Evolutionary conservation across 805 yeast species (phyloP).

Genomic region (Candida boidinii): DNA sequence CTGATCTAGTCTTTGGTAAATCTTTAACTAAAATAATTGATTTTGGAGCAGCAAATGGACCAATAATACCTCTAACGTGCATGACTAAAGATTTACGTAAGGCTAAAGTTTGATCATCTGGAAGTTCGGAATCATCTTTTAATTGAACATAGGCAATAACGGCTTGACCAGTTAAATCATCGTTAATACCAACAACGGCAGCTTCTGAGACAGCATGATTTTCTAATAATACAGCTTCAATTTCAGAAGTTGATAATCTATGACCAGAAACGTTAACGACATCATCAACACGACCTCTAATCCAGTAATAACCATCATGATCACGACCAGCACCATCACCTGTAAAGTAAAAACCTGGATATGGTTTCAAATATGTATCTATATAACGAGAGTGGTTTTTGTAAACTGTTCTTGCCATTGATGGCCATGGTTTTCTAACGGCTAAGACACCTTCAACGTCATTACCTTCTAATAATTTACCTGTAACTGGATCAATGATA

Average conservation of each 20-base stretch:
- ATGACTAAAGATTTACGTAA: conserved; percentile 68
- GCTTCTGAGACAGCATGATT: conserved; percentile 79
- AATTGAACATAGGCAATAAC: conserved; percentile 90
- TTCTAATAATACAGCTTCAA: conserved; percentile 83
- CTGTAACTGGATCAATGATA: conserved; percentile 89
- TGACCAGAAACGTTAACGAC: conserved; percentile 98
- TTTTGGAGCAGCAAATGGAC: conserved; percentile 95
- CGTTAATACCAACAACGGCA: conserved; percentile 94
- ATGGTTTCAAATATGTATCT: conserved; percentile 89
- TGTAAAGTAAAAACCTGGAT: conserved; percentile 89
- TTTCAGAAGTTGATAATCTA: conserved; percentile 96
- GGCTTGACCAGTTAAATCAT: conserved; percentile 96
- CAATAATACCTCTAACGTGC: conserved; percentile 87
- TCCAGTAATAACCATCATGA: conserved; percentile 94
- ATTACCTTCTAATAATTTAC: conserved; percentile 73
- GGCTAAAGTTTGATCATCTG: conserved; percentile 40
- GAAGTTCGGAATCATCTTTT: conserved; percentile 39
- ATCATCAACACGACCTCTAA: conserved; percentile 96
- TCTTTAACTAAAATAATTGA: conserved; percentile 73
- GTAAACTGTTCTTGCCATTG: conserved; percentile 96
- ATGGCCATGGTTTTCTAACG: conserved; percentile 89
- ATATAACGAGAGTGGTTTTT: conserved; percentile 78
- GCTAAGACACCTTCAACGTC: conserved; percentile 97
- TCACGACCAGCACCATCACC: conserved; percentile 99
- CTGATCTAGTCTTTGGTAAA: conserved; percentile 96